These are phyloP conservation scores for Leccinum variicolor DNA, from an alignment of 768 basidiomycete species.

Conservation along the genomic window DNA sequence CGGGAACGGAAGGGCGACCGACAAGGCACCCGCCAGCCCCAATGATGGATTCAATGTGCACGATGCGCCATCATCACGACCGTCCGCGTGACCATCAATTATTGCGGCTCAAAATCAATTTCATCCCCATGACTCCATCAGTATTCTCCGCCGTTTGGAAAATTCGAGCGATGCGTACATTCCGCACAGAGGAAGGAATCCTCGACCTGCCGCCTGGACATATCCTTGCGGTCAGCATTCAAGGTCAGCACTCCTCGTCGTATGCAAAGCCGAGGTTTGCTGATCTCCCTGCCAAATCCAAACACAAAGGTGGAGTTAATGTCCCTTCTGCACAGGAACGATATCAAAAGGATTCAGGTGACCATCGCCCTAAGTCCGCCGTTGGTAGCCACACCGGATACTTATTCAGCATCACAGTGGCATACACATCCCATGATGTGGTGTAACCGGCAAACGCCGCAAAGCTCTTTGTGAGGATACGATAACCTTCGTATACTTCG, in stretches of 20 bases:
- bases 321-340: conserved; percentile 24
- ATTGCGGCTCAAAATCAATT: conserved; percentile 11
- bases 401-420: conserved; percentile 27
- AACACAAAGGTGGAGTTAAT: conserved; percentile 16
- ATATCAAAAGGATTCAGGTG: conserved; percentile 32
- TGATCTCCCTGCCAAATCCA: conserved; percentile 27
- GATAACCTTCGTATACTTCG: too few species aligned
- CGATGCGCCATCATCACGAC: conserved; percentile 8
- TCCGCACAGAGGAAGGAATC: conserved; percentile 26
- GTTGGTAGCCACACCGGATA: too few species aligned
- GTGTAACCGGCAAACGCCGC: background rate
- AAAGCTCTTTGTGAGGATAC: too few species aligned
- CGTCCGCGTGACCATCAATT: conserved; percentile 16
- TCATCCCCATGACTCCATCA: conserved; percentile 16
- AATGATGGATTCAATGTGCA: background rate
- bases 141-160: conserved; percentile 18
- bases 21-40: background rate
- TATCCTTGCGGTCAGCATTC: conserved; percentile 7
- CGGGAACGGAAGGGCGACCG: conserved; percentile 7
- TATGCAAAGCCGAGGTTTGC: background rate
- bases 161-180: conserved; percentile 30
- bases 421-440: conserved; percentile 12
- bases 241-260: background rate
- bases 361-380: conserved; percentile 26
- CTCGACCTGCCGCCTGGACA: conserved; percentile 25